Base-by-base conservation (phyloP, 148 eudicot genomes). In the Cornus florida region DNA sequence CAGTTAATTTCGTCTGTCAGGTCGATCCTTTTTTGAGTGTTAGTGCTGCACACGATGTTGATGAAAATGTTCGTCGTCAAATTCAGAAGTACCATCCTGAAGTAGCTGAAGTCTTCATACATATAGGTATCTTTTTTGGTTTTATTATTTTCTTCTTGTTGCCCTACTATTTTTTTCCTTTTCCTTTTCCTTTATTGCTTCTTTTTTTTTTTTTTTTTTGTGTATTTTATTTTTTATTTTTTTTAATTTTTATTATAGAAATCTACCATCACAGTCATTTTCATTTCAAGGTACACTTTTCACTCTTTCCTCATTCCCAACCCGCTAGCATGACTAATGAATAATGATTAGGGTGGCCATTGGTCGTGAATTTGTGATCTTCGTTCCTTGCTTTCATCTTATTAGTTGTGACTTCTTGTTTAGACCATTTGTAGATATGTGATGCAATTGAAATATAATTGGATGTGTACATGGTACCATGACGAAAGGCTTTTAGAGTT, bases 21-120 rank as follows among this genome's bases (percentile, higher is more conserved):
- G 98, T 97, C 65, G 97, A 97, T 81, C 98, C 98, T 65, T 97
- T 92, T 76, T 86, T 93, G 57, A 97, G 99, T 82, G 93, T 97
- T 43, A 94, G 98, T 84, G 95, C 93, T 48, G 99, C 98, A 81
- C 95, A 94, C 83, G 90, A 92, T 83, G 83, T 97, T 66, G 94
- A 92, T 69, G 97, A 97, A 87, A 97, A 86, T 80, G 99, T 97
- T 73, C 93, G 95, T 68, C 87, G 73, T 78, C 86, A 41, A 35
- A 85, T 97, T 82, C 97, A 92, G 62, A 82, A 89, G 57, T 85
- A 83, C 24, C 97, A 94, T 80, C 95, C 91, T 79, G 90, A 94
- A 86, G 94, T 97, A 23, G 91, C 94, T 73, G 99, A 97, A 90
- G 95, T 94, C 85, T 97, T 94, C 90, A 94, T 94, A 85, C 99